These are phyloP conservation scores for Diplogelasinospora grovesii DNA, from an alignment of 495 filamentous ascomycete species.

Conservation along the genomic window DNA sequence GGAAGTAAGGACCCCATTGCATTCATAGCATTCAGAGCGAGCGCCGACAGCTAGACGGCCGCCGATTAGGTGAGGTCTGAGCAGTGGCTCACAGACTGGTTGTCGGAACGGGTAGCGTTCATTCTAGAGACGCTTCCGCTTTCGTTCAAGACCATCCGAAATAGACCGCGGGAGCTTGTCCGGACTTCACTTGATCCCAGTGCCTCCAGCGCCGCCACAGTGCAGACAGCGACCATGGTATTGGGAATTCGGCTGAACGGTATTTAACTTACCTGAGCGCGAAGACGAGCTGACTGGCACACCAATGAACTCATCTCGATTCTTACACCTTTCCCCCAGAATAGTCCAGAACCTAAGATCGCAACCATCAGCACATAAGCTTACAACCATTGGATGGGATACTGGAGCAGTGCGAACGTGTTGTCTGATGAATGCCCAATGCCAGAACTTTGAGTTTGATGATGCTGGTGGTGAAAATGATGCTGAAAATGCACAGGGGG, in stretches of 20 bases:
- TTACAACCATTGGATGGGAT: too few relatives aligned
- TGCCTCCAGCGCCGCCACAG: constrained; percentile 7
- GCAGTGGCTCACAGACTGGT: neutral
- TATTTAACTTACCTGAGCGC: neutral
- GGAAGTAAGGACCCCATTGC: too few relatives aligned
- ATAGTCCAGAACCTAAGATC: neutral
- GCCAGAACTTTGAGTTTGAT: neutral
- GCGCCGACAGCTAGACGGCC: too few relatives aligned
- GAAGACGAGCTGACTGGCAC: neutral
- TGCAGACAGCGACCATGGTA: constrained; percentile 14
- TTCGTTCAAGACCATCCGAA: neutral
- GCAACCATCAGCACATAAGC: neutral
- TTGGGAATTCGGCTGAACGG: constrained; percentile 8
- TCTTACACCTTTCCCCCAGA: neutral
- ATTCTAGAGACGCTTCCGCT: too few relatives aligned
- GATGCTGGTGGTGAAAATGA: neutral
- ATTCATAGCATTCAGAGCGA: too few relatives aligned
- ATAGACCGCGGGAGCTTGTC: constrained; percentile 1
- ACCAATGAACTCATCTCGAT: neutral
- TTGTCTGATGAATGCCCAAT: neutral
- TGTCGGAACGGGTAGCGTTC: neutral
- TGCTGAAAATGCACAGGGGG: neutral
- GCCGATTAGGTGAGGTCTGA: too few relatives aligned
- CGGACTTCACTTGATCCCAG: constrained; percentile 1
- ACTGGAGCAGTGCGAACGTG: neutral